phyloP scores from a whole-genome alignment of 1,284 basidiomycete genomes.

The Peniophora sp. region DNA sequence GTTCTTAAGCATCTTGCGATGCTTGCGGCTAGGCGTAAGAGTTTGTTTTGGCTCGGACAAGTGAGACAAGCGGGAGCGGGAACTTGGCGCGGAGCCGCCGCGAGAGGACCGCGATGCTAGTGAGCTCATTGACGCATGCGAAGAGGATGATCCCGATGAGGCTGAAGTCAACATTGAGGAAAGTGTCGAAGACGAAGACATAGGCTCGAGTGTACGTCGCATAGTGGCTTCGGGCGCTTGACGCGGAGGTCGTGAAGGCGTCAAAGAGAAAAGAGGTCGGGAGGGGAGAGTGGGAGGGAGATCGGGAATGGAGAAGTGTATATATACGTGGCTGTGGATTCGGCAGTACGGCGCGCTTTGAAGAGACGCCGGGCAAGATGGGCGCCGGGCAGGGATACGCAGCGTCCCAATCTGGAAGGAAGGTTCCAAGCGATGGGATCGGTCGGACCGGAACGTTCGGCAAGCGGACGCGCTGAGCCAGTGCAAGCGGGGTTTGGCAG shows the following conservation, averaged over 20 bases:
- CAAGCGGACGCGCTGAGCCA: too few relatives aligned
- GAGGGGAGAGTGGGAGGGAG: constrained; percentile 14
- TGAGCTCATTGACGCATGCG: constrained; percentile 9
- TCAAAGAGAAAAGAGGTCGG: constrained; percentile 6
- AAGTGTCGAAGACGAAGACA: constrained; percentile 2
- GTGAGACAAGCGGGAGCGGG: constrained; percentile 16
- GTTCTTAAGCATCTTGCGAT: constrained; percentile 75
- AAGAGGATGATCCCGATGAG: constrained; percentile 5
- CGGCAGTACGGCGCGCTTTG: too few relatives aligned
- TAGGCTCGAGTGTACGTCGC: background rate
- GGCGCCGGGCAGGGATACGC: too few relatives aligned
- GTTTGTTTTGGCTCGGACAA: background rate
- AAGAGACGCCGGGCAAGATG: too few relatives aligned
- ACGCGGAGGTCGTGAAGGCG: background rate
- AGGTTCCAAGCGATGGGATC: too few relatives aligned
- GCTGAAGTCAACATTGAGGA: constrained; percentile 17
- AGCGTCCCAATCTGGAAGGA: too few relatives aligned
- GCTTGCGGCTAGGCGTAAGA: constrained; percentile 72
- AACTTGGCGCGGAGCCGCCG: constrained; percentile 15
- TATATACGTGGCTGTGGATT: background rate
- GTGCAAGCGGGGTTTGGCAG: too few relatives aligned
- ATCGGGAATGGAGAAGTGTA: constrained; percentile 9
- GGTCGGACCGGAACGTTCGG: too few relatives aligned
- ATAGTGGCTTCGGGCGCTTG: background rate
- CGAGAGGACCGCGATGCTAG: constrained; percentile 12